Evolutionary conservation across 345 rosid genomes (phyloP).

Genomic region (Populus deltoides): DNA sequence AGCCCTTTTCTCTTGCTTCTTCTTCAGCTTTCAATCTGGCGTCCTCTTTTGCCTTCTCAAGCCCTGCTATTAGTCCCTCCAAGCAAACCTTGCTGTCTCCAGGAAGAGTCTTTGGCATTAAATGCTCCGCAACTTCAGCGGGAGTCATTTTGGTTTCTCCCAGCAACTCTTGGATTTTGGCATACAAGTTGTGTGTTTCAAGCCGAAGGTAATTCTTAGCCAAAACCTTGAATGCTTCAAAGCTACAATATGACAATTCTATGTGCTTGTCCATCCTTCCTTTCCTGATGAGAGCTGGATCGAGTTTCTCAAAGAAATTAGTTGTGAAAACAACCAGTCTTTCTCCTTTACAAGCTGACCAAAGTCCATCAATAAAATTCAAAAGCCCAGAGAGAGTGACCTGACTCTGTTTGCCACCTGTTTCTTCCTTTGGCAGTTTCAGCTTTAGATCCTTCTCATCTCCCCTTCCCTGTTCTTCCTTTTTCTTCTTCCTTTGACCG

Average conservation of each 20-base stretch:
- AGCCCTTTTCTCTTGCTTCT: background rate
- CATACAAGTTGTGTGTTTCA: background rate
- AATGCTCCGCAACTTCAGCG: slow-evolving; percentile 21
- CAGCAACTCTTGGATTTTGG: background rate
- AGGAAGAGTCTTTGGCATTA: slow-evolving; percentile 14
- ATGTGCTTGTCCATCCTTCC: slow-evolving; percentile 12
- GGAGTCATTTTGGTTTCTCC: slow-evolving; percentile 2
- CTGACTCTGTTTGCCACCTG: background rate
- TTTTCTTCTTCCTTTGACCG: slow-evolving; percentile 3
- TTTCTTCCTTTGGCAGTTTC: background rate
- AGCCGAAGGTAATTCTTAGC: background rate
- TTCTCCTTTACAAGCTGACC: slow-evolving; percentile 7
- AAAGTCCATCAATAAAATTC: slow-evolving; percentile 2
- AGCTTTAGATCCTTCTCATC: slow-evolving; percentile 1
- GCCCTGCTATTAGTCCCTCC: slow-evolving; percentile 13
- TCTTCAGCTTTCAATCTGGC: slow-evolving; percentile 1
- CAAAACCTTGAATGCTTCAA: background rate
- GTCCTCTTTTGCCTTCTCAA: slow-evolving; percentile 8
- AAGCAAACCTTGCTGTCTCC: background rate
- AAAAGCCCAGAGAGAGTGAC: slow-evolving; percentile 6
- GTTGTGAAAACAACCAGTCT: slow-evolving; percentile 5
- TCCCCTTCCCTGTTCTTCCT: background rate
- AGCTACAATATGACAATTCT: slow-evolving; percentile 2
- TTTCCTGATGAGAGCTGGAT: slow-evolving; percentile 4
- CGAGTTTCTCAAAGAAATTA: slow-evolving; percentile 6